Conservation (phyloP, 2,329 filamentous ascomycete genomes). For the Fusarium sp. region DNA sequence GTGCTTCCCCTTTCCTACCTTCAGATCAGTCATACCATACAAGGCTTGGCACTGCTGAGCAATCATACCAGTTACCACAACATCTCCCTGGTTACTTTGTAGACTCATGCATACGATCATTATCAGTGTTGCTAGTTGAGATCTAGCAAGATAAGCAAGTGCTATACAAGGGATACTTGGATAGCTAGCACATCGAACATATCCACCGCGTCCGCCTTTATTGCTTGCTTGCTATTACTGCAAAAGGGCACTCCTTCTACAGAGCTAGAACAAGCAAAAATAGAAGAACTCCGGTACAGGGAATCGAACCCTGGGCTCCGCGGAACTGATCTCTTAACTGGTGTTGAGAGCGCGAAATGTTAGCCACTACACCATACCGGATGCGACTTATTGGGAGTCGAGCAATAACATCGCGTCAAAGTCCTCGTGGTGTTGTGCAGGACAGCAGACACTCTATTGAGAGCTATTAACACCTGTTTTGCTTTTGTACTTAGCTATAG, state of each 20-base stretch:
- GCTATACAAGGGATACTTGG: neutral
- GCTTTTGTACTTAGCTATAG: neutral
- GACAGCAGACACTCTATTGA: neutral
- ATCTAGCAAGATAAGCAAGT: neutral
- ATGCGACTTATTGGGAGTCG: conserved; percentile 4
- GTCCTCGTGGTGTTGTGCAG: neutral
- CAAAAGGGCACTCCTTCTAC: neutral
- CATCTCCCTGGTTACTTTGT: neutral
- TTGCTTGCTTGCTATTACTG: neutral
- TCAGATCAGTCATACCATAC: neutral
- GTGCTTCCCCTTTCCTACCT: neutral
- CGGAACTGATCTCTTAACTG: conserved; percentile 39
- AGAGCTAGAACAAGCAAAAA: conserved; percentile 3
- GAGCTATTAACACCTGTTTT: neutral
- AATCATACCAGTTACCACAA: neutral
- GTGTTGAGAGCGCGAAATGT: conserved; percentile 50
- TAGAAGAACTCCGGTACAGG: conserved; percentile 41
- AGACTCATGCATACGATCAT: too few relatives aligned
- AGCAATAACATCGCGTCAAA: neutral
- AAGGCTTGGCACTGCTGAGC: neutral
- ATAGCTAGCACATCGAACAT: neutral
- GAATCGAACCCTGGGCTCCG: conserved; percentile 48
- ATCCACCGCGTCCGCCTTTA: neutral
- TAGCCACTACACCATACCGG: conserved; percentile 53
- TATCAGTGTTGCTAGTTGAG: neutral